Percentiles rank a stretch among this genome's conserved stretches.
Evolutionary conservation across 805 yeast genomes (phyloP).

Genomic region (Yamadazyma sp.): DNA sequence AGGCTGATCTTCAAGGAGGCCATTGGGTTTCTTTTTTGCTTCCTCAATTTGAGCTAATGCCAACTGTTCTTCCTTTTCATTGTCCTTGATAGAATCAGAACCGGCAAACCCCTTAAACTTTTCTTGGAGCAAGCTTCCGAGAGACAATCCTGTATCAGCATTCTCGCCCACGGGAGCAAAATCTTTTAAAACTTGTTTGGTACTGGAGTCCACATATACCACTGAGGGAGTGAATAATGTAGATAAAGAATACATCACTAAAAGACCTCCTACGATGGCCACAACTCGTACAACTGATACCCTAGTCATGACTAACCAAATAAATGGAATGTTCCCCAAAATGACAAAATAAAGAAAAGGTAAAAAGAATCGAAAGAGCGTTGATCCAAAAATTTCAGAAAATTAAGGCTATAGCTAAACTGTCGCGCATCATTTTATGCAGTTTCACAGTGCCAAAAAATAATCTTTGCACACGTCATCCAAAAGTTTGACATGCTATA

Average conservation of each 20-base stretch:
- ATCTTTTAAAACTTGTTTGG: slow-evolving; percentile 17
- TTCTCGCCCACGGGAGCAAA: slow-evolving; percentile 5
- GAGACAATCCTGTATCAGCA: neutral
- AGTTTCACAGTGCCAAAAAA: too few relatives aligned
- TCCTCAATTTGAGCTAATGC: slow-evolving; percentile 15
- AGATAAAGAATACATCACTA: slow-evolving; percentile 15
- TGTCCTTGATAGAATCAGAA: slow-evolving; percentile 12
- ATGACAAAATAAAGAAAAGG: neutral
- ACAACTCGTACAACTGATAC: slow-evolving; percentile 14
- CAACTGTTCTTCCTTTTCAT: slow-evolving; percentile 11
- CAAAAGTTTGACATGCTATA: too few relatives aligned
- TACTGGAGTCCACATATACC: slow-evolving; percentile 18
- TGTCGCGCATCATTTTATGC: too few relatives aligned
- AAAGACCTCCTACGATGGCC: slow-evolving; percentile 15
- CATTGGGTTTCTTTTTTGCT: neutral
- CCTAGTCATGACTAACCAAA: too few relatives aligned
- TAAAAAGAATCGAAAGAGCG: neutral
- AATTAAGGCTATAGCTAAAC: neutral
- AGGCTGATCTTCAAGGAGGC: neutral
- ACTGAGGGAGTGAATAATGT: slow-evolving; percentile 14
- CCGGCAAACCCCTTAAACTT: slow-evolving; percentile 1
- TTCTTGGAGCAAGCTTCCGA: neutral
- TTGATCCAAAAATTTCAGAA: neutral
- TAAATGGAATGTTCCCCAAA: too few relatives aligned
- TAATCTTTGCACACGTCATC: too few relatives aligned